Conservation (phyloP, 257 asterid species). For the Penstemon newberryi region DNA sequence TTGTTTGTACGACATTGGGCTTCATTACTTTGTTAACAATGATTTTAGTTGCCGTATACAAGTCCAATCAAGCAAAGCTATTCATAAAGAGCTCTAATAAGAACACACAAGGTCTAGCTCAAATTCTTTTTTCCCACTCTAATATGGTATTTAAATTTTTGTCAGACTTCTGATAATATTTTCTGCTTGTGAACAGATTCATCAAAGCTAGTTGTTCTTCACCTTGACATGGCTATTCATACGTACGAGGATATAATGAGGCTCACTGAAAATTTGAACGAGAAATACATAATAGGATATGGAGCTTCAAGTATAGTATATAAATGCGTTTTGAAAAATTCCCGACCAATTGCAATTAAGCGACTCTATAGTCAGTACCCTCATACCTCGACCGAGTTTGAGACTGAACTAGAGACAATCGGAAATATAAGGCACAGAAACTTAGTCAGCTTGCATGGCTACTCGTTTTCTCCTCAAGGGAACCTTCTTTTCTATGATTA, state of each 20-base stretch:
- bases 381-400: conserved; percentile 69
- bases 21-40: conserved; percentile 61
- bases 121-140: neutral
- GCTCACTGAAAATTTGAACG: conserved; percentile 84
- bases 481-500: conserved; percentile 93
- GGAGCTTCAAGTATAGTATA: conserved; percentile 98
- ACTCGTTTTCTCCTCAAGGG: conserved; percentile 75
- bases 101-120: conserved; percentile 43
- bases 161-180: neutral
- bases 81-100: conserved; percentile 53
- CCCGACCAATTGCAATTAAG: conserved; percentile 94
- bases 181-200: conserved; percentile 41
- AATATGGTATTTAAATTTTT: neutral
- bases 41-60: conserved; percentile 77
- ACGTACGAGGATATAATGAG: conserved; percentile 90
- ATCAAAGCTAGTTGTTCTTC: conserved; percentile 80
- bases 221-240: conserved; percentile 94
- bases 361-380: conserved; percentile 73
- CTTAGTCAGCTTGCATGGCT: conserved; percentile 95
- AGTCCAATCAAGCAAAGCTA: conserved; percentile 55
- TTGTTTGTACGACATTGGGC: conserved; percentile 67
- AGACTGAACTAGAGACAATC: conserved; percentile 85
- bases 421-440: conserved; percentile 92
- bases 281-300: conserved; percentile 78
- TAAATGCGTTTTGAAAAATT: conserved; percentile 75